Evolutionary conservation across 768 basidiomycete species (phyloP).

Genomic region (Leucocoprinus birnbaumii): DNA sequence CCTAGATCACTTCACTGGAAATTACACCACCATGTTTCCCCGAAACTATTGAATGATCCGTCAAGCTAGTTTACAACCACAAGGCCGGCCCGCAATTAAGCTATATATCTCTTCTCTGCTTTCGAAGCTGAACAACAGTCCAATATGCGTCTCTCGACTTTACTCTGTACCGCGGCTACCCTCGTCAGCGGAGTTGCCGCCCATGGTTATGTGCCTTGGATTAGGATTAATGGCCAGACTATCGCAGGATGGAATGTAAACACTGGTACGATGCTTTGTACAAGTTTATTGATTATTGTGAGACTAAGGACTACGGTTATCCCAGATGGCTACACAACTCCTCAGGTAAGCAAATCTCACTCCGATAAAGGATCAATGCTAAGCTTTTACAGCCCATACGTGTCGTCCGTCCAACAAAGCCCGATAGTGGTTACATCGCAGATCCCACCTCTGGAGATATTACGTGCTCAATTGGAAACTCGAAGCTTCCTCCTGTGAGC

Average conservation of each 20-base stretch:
- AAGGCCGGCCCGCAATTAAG: too few relatives aligned
- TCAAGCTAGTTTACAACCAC: too few relatives aligned
- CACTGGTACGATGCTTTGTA: slow-evolving; percentile 24
- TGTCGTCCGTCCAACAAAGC: slow-evolving; percentile 32
- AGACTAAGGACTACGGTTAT: too few relatives aligned
- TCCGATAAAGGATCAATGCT: too few relatives aligned
- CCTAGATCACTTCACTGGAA: too few relatives aligned
- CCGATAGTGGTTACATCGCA: slow-evolving; percentile 32
- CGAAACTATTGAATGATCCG: too few relatives aligned
- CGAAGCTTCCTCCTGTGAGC: slow-evolving; percentile 30
- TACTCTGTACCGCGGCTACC: slow-evolving; percentile 14
- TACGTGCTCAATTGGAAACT: slow-evolving; percentile 36
- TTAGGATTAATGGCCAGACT: slow-evolving; percentile 28
- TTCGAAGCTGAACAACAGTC: too few relatives aligned
- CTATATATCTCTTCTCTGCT: too few relatives aligned
- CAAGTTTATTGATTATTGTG: neutral
- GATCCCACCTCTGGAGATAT: slow-evolving; percentile 29
- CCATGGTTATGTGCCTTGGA: slow-evolving; percentile 32
- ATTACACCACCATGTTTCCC: too few relatives aligned
- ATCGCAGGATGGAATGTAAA: slow-evolving; percentile 33
- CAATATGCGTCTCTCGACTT: slow-evolving; percentile 1
- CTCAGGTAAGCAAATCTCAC: slow-evolving; percentile 20
- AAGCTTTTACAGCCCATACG: slow-evolving; percentile 23
- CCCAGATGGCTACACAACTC: slow-evolving; percentile 29
- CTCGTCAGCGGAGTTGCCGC: slow-evolving; percentile 24